These are phyloP conservation scores for Fragaria iinumae DNA, from an alignment of 306 rosid genomes.

Conservation along the genomic window DNA sequence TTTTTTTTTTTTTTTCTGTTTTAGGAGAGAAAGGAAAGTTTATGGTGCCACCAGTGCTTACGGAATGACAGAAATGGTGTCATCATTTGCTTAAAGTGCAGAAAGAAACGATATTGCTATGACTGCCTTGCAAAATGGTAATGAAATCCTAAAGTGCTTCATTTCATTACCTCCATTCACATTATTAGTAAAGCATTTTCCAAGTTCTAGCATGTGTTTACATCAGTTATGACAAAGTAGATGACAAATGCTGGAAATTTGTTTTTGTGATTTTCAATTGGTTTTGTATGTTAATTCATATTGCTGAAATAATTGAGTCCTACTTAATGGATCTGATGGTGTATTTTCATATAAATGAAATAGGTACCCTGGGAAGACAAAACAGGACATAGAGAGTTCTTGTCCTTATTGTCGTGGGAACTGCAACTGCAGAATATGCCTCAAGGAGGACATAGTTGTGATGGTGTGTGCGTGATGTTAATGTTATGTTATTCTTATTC, in stretches of 20 bases:
- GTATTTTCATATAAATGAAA: constrained; percentile 19
- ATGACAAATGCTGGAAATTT: neutral
- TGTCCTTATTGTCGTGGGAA: constrained; percentile 57
- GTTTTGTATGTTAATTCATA: neutral
- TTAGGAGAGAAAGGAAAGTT: constrained; percentile 41
- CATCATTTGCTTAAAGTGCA: constrained; percentile 49
- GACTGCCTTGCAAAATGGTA: constrained; percentile 67
- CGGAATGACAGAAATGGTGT: constrained; percentile 35
- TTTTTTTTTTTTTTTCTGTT: constrained; percentile 19
- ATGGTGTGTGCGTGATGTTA: constrained; percentile 35
- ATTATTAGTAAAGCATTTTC: neutral
- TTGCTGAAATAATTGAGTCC: neutral
- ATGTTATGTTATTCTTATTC: constrained; percentile 16
- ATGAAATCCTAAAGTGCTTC: constrained; percentile 8
- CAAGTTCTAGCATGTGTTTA: neutral
- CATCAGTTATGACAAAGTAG: neutral
- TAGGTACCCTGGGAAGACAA: constrained; percentile 59
- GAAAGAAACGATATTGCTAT: constrained; percentile 53
- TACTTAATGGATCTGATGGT: constrained; percentile 26
- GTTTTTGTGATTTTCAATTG: constrained; percentile 8
- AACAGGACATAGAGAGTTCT: constrained; percentile 42
- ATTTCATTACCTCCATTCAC: neutral
- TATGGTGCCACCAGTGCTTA: constrained; percentile 62
- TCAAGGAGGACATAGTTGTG: constrained; percentile 44
- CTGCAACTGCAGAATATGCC: constrained; percentile 64